Conservation (phyloP, 768 basidiomycete genomes). For the Clitopilus hobsonii region DNA sequence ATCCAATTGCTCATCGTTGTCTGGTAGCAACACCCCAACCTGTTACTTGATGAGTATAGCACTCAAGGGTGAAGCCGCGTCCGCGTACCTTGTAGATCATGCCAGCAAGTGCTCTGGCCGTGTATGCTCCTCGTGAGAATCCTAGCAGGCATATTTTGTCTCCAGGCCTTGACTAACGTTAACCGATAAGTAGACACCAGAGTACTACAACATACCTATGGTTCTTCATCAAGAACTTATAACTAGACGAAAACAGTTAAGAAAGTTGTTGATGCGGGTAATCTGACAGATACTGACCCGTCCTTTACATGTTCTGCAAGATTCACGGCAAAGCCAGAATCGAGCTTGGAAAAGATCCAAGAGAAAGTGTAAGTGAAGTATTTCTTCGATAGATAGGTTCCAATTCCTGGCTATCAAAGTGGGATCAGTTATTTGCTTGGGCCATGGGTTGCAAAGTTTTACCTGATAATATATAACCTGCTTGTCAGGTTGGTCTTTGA, state of each 20-base stretch:
- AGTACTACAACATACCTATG: background rate
- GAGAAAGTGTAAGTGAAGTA: slow-evolving; percentile 10
- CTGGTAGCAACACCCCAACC: slow-evolving; percentile 22
- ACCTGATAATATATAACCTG: slow-evolving; percentile 36
- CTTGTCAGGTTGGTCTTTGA: slow-evolving; percentile 27
- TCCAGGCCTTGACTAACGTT: background rate
- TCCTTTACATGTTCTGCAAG: slow-evolving; percentile 20
- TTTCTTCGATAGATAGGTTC: slow-evolving; percentile 11
- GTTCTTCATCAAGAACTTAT: slow-evolving; percentile 2
- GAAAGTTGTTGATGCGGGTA: no score
- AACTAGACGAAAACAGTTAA: background rate
- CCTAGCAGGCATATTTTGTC: slow-evolving; percentile 12
- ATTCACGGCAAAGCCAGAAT: slow-evolving; percentile 12
- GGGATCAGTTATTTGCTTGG: background rate
- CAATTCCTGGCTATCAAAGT: slow-evolving; percentile 12
- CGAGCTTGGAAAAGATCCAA: slow-evolving; percentile 6
- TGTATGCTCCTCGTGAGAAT: slow-evolving; percentile 34
- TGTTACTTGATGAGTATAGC: background rate
- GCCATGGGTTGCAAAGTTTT: background rate
- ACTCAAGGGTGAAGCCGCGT: background rate
- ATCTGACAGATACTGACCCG: no score
- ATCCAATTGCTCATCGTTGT: slow-evolving; percentile 22
- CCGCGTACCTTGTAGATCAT: slow-evolving; percentile 23
- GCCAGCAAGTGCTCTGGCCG: slow-evolving; percentile 26
- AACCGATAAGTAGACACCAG: background rate